phyloP scores from a whole-genome alignment of 106 monocot genomes.

The Acorus gramineus region DNA sequence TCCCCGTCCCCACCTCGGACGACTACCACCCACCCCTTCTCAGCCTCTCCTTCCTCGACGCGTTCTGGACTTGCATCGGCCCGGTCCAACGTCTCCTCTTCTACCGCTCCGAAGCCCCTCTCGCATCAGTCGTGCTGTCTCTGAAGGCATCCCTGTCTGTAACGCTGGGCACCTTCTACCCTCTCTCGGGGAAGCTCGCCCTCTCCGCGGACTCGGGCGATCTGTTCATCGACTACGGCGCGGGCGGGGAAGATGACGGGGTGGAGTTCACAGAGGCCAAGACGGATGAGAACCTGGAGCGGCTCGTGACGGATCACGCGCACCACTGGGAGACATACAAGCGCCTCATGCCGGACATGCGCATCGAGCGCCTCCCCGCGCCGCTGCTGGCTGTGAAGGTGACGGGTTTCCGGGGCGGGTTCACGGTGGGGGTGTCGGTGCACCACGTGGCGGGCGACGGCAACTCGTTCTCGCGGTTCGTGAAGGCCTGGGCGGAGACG shows the following conservation, averaged over 20 bases:
- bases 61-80: slow-evolving; percentile 12
- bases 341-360: slow-evolving; percentile 21
- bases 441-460: too few species aligned
- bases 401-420: too few species aligned
- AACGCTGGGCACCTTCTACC: slow-evolving; percentile 14
- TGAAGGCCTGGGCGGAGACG: too few species aligned
- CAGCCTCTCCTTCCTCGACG: slow-evolving; percentile 29
- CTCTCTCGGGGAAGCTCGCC: slow-evolving; percentile 32
- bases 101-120: slow-evolving; percentile 8
- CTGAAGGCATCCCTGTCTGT: slow-evolving; percentile 26
- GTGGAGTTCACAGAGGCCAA: slow-evolving; percentile 36
- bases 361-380: slow-evolving; percentile 12
- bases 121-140: slow-evolving; percentile 7
- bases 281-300: slow-evolving; percentile 11
- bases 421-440: too few species aligned
- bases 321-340: slow-evolving; percentile 20
- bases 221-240: slow-evolving; percentile 23
- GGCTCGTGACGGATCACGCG: slow-evolving; percentile 15
- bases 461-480: too few species aligned
- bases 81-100: slow-evolving; percentile 29
- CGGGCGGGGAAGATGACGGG: slow-evolving; percentile 3
- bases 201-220: slow-evolving; percentile 14
- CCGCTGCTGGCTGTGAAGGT: slow-evolving; percentile 15
- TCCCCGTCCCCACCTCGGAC: not conserved
- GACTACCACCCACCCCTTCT: not conserved